Evolutionary conservation across 257 asterid species (phyloP).

Genomic region (Solanum medicagineum): DNA sequence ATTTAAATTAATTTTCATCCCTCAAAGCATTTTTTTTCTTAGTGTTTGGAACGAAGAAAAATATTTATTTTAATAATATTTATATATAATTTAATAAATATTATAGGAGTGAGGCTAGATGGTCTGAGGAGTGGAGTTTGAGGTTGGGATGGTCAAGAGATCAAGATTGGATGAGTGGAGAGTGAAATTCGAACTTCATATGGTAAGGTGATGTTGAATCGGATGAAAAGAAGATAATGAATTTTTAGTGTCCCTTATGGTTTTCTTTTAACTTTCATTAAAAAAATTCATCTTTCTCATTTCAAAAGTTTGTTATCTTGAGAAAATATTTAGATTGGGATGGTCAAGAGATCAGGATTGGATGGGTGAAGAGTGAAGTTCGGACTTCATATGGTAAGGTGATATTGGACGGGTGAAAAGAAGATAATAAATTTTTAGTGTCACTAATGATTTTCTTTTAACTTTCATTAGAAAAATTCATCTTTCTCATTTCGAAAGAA

Average conservation of each 20-base stretch:
- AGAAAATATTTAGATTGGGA: neutral
- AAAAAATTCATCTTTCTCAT: fast-evolving
- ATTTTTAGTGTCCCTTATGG: no score
- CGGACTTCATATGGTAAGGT: neutral
- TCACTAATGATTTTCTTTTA: no score
- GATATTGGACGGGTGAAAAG: neutral
- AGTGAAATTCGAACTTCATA: neutral
- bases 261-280: no score
- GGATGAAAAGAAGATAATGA: neutral
- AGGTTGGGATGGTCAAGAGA: neutral
- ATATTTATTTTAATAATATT: neutral
- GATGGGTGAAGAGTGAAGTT: neutral
- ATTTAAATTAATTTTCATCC: neutral
- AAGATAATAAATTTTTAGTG: neutral
- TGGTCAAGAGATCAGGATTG: neutral
- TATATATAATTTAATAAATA: neutral
- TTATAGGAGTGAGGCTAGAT: neutral
- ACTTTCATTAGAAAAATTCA: neutral
- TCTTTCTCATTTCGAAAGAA: neutral
- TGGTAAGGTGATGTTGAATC: neutral
- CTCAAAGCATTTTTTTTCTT: neutral
- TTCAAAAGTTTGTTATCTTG: neutral
- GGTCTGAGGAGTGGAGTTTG: neutral
- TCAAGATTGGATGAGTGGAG: neutral
- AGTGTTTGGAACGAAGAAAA: neutral